These are phyloP conservation scores for Peniophora sp. DNA, from an alignment of 1,284 basidiomycete genomes.

Conservation along the genomic window DNA sequence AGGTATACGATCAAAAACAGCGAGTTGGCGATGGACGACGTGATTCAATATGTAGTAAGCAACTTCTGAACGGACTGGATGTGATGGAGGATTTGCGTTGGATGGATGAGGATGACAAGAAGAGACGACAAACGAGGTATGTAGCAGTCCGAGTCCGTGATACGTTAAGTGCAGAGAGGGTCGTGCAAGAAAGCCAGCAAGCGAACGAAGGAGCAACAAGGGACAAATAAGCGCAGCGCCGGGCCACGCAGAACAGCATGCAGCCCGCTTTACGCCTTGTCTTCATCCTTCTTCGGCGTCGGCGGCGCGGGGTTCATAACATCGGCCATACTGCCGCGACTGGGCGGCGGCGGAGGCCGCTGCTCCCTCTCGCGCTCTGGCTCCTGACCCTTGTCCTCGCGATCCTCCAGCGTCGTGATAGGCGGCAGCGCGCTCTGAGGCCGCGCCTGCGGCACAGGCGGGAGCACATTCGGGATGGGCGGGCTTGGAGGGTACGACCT, in stretches of 20 bases:
- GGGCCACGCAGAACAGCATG: neutral
- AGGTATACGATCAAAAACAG: too few relatives aligned
- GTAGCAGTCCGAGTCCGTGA: conserved; percentile 1
- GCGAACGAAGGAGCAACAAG: neutral
- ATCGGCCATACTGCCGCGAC: conserved; percentile 42
- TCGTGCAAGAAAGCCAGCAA: neutral
- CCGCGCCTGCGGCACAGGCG: conserved; percentile 61
- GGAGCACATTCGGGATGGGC: conserved; percentile 46
- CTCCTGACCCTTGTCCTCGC: conserved; percentile 46
- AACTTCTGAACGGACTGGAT: too few relatives aligned
- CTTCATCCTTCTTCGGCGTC: conserved; percentile 25
- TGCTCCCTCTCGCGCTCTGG: conserved; percentile 31
- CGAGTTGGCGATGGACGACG: too few relatives aligned
- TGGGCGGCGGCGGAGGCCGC: conserved; percentile 26
- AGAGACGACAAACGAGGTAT: too few relatives aligned
- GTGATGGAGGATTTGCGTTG: too few relatives aligned
- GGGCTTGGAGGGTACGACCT: conserved; percentile 46
- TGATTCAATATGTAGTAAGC: too few relatives aligned
- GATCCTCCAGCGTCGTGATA: conserved; percentile 57
- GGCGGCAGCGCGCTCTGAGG: conserved; percentile 40
- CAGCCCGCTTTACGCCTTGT: conserved; percentile 23
- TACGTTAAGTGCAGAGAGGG: conserved; percentile 4
- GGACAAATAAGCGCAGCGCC: neutral
- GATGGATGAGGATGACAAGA: too few relatives aligned
- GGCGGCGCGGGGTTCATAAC: conserved; percentile 42